Evolutionary conservation across 164 flowering plant genomes (phyloP), one percentile per base, ranked within the genome.

Genomic region (Aristolochia contorta): DNA sequence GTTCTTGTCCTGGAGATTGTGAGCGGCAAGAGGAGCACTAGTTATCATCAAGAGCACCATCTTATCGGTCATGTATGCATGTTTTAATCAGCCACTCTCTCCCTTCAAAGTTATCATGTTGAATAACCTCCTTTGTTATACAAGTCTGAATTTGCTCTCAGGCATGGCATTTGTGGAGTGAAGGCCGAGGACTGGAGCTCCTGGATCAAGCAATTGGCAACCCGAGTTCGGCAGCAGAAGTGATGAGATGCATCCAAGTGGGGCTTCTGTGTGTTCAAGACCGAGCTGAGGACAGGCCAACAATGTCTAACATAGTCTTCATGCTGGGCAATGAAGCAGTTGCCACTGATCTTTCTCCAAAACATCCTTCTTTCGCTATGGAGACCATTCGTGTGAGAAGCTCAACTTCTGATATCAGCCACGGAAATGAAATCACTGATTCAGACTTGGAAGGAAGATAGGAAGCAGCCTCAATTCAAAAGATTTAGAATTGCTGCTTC

Each of bases 311-410:
- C 27, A 20, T 60, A 9, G n/a, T 54, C 21, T 47, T 55, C 21
- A 48, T 67, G 49, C 57, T 56, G 14, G 32, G 48, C 65, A 78
- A 74, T 37, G 56, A 63, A 16, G n/a, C n/a, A n/a, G 32, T 65
- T 12, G 20, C 47, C 13, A 24, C 47, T 27, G 68, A 69, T 21
- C 64, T 54, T 10, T 24, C 27, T 4, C 55, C 55, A 21, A n/a
- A 52, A 23, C 55, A 13, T 67, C 75, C 22, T 37, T 4, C 43
- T 6, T 37, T 37, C 7, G 9, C 43, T 7, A 1, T 37, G 43
- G 43, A 10, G 43, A 37, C 7, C 43, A 37, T 37, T 4, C 43
- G 7, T 8, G 43, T 10, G 43, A 10, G 43, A 37, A 7, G 43
- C 43, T 37, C 43, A 6, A 37, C 43, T 37, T 37, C 43, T 37